These are phyloP conservation scores for Stellera chamaejasme DNA, from an alignment of 345 rosid species.

Conservation along the genomic window DNA sequence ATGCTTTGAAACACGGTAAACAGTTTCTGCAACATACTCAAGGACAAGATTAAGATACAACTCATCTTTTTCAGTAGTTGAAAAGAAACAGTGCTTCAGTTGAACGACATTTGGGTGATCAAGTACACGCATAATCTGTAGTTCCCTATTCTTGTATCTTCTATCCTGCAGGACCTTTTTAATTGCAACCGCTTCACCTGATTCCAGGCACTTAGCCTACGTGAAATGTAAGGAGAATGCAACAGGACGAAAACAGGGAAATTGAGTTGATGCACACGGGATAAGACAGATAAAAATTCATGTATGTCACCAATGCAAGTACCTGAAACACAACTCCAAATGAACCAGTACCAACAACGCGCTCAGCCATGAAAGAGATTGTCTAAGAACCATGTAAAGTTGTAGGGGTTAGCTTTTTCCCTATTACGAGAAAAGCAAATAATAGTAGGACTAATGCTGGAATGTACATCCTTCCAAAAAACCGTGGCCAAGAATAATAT, in stretches of 20 bases:
- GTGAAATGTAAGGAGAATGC: slow-evolving; percentile 1
- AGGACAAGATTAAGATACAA: slow-evolving; percentile 90
- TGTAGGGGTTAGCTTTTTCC: slow-evolving; percentile 5
- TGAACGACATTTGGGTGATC: slow-evolving; percentile 80
- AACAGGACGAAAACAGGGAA: slow-evolving; percentile 1
- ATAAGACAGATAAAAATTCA: neutral
- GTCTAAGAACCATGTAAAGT: slow-evolving; percentile 33
- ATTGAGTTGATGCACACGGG: neutral
- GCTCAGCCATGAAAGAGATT: slow-evolving; percentile 74
- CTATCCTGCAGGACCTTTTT: slow-evolving; percentile 93
- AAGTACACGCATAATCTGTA: slow-evolving; percentile 85
- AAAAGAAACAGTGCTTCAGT: slow-evolving; percentile 86
- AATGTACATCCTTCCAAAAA: neutral
- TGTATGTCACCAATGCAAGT: slow-evolving; percentile 3
- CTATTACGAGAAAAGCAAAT: neutral
- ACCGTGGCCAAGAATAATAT: neutral
- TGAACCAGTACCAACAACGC: slow-evolving; percentile 81
- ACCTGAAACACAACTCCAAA: slow-evolving; percentile 96
- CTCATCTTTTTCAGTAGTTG: slow-evolving; percentile 87
- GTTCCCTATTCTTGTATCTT: slow-evolving; percentile 98
- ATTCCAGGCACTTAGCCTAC: slow-evolving; percentile 84
- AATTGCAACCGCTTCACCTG: slow-evolving; percentile 78
- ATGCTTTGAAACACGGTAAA: slow-evolving; percentile 77
- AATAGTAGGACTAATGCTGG: slow-evolving; percentile 10
- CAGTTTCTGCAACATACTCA: slow-evolving; percentile 88